A percentile compares a stretch with the other conserved stretches of the same genome.
phyloP scores from a whole-genome alignment of 192 early-diverging fungal species.

The Coemansia guatemalensis region DNA sequence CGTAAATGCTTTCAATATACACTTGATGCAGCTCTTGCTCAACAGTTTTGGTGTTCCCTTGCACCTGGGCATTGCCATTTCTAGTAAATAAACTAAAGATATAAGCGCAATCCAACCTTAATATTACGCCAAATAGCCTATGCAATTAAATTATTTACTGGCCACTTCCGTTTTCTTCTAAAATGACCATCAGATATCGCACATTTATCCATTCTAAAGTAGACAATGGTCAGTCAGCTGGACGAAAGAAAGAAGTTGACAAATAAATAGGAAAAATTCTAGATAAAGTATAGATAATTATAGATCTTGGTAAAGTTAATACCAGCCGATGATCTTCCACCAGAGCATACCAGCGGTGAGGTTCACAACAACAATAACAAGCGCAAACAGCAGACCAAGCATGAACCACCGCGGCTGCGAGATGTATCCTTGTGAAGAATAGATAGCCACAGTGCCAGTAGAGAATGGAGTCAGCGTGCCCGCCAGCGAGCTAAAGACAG shows the following conservation, averaged over 20 bases:
- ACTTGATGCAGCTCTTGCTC: too few relatives aligned
- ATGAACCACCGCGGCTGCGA: constrained; percentile 61
- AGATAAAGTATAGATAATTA: not conserved
- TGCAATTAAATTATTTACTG: too few relatives aligned
- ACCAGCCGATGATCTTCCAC: constrained; percentile 73
- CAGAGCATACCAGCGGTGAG: constrained; percentile 66
- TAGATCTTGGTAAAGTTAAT: constrained; percentile 7
- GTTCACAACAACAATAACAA: constrained; percentile 56
- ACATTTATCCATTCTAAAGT: not conserved
- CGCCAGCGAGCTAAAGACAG: constrained; percentile 63
- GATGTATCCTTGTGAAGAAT: constrained; percentile 62
- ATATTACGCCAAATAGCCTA: too few relatives aligned
- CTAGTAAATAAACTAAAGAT: too few relatives aligned
- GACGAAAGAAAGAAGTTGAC: not conserved
- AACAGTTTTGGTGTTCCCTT: too few relatives aligned
- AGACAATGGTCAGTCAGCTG: not conserved
- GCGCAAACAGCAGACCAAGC: constrained; percentile 55
- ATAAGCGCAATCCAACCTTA: too few relatives aligned
- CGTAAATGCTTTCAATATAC: too few relatives aligned
- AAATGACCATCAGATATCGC: too few relatives aligned
- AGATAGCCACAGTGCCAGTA: constrained; percentile 60
- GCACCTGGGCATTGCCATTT: too few relatives aligned
- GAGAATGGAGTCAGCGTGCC: constrained; percentile 59
- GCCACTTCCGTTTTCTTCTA: too few relatives aligned
- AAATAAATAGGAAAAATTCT: not conserved